Evolutionary conservation across 768 basidiomycete genomes (phyloP).

Genomic region (Tylopilus sp.): DNA sequence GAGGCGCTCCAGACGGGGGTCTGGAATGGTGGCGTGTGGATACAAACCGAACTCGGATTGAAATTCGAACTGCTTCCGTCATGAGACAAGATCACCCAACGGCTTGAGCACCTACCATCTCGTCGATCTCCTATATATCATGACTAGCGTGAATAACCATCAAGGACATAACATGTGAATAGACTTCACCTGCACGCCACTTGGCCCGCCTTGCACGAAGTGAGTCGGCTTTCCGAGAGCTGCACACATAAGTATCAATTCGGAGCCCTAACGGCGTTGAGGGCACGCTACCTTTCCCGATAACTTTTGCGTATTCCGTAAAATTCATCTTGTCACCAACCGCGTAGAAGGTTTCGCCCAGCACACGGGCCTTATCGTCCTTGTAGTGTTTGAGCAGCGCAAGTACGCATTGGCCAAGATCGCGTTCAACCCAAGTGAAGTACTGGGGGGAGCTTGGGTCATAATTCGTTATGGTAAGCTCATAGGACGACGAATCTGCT

Average conservation of each 20-base stretch:
- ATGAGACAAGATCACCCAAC: background rate
- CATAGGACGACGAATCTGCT: conserved; percentile 12
- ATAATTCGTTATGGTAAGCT: conserved; percentile 21
- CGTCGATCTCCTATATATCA: conserved; percentile 17
- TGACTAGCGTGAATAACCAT: background rate
- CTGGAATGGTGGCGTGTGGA: conserved; percentile 17
- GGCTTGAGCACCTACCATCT: conserved; percentile 19
- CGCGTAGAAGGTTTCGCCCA: conserved; percentile 26
- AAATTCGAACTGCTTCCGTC: conserved; percentile 15
- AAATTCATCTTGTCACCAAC: conserved; percentile 22
- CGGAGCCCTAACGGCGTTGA: background rate
- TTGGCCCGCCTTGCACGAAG: conserved; percentile 13
- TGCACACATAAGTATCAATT: background rate
- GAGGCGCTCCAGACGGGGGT: conserved; percentile 24
- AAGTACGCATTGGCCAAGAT: conserved; percentile 21
- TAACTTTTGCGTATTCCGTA: conserved; percentile 8
- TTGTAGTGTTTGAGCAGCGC: conserved; percentile 26
- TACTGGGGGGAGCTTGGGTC: conserved; percentile 15
- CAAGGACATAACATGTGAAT: background rate
- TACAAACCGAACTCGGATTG: conserved; percentile 28
- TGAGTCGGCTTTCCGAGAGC: conserved; percentile 27
- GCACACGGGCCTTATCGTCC: conserved; percentile 13
- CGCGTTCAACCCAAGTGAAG: conserved; percentile 24
- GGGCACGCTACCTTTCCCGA: conserved; percentile 15
- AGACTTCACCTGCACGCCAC: conserved; percentile 19